Evolutionary conservation across 1,284 basidiomycete species (phyloP).

Genomic region (Ustilago xerochloae): DNA sequence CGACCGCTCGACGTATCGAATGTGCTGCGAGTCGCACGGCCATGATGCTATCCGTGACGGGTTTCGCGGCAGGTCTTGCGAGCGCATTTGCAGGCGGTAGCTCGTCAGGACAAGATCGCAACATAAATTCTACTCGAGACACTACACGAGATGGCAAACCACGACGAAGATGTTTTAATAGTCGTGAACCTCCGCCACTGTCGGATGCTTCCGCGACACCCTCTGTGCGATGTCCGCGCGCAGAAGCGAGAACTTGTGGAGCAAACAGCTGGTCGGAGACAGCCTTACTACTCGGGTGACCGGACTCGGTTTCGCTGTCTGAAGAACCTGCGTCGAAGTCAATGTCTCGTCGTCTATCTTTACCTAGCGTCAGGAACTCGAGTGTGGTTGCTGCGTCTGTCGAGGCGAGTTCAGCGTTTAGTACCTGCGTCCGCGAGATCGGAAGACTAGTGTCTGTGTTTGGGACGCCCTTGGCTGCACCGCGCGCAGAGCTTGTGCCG

Average conservation of each 20-base stretch:
- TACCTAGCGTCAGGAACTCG: constrained; percentile 44
- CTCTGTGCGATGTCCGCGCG: neutral
- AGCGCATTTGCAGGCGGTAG: constrained; percentile 40
- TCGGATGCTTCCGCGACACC: neutral
- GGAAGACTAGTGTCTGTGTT: neutral
- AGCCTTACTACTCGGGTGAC: neutral
- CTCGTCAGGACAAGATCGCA: constrained; percentile 25
- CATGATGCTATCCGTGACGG: constrained; percentile 31
- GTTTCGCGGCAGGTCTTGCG: constrained; percentile 20
- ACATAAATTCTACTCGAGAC: constrained; percentile 20
- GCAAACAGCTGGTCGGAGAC: neutral
- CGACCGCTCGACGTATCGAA: constrained; percentile 28
- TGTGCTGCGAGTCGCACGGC: constrained; percentile 12
- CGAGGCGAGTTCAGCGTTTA: constrained; percentile 40
- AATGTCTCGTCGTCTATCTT: constrained; percentile 39
- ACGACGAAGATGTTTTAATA: constrained; percentile 43
- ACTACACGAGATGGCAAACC: constrained; percentile 28
- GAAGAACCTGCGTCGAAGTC: constrained; percentile 31
- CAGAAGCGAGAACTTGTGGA: constrained; percentile 1
- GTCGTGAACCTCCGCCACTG: constrained; percentile 16
- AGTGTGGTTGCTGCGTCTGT: constrained; percentile 45
- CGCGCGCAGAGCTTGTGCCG: neutral
- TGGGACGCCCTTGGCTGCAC: neutral
- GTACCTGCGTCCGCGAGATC: constrained; percentile 9
- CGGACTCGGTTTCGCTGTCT: constrained; percentile 29